Base-by-base conservation (phyloP, 306 rosid genomes). In the Calophaca sinica region DNA sequence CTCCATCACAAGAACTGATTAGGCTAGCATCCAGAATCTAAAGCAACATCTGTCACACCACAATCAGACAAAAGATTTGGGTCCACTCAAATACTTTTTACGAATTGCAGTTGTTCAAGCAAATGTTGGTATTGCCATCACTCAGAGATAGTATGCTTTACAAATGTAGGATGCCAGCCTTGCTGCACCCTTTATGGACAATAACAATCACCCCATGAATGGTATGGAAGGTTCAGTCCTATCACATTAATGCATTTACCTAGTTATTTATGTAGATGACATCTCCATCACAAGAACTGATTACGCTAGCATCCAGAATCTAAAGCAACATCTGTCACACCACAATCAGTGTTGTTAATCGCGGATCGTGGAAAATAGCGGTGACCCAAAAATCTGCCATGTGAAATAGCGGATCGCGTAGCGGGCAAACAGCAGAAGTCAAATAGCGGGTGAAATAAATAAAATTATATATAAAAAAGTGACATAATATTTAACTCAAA, bases 291-390 rank as follows among this genome's bases (percentile, higher is more conserved):
- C 9, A 46, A 31, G 32, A 32, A 71, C 39, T 55, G 31, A 57
- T 57, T 46, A 41, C 38, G 44, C 38, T 13, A 7, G 67, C 63
- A 57, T 29, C 31, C 29, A 72, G 14, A 72, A 72, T 41, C 52
- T 29, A 42, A 58, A 44, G 39, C 59, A 31, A 33, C 29, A 58
- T 20, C 20, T 46, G 7, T 73, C 9, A 31, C 57, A 29, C 42
- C 58, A 46, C 57, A 10, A 28, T 11, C 10, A 44, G 42, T n/a
- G n/a, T n/a, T n/a, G n/a, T n/a, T n/a, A n/a, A n/a, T n/a, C n/a
- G n/a, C n/a, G n/a, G n/a, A n/a, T n/a, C n/a, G n/a, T n/a, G n/a
- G n/a, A n/a, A n/a, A n/a, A n/a, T n/a, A n/a, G n/a, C n/a, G n/a
- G n/a, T n/a, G n/a, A n/a, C n/a, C n/a, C n/a, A n/a, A n/a, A n/a